Base-by-base conservation (phyloP, 345 rosid species). In the Moricandia moricandioides region DNA sequence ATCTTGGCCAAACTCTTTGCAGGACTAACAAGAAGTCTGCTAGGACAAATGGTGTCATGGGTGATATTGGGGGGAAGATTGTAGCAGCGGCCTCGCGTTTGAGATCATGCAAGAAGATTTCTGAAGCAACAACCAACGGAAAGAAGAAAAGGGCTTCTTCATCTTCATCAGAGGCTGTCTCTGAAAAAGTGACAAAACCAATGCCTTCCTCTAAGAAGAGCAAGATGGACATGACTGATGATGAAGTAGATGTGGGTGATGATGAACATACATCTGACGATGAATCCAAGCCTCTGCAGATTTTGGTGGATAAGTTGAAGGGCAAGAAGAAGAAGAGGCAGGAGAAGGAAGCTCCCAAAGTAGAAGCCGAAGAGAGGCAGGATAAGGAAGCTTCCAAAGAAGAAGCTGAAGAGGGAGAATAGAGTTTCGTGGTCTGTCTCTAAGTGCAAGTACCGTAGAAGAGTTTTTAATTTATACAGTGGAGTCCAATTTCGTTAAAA, bases 71-170 rank as follows among this genome's bases (percentile, higher is more conserved):
- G 0, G 78, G 73, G 0, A 78, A 78, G 70, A 62, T 67, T 7
- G 66, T 72, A 13, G 74, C 78, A 14, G 74, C 78, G 0, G 81
- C 81, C 3, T 62, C 81, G 8, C 78, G 78, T 5, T 55, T 73
- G 54, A 12, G 17, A 35, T 12, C 62, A 27, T 12, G 17, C 35
- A 57, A 12, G 8, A 57, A 57, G 35, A 57, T 57, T 13, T 6
- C 17, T 27, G 35, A 57, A 6, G 35, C 8, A 51, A 8, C 8
- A 27, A 57, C 34, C 34, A 57, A 57, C 34, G 34, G 35, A 30
- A 57, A 3, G 62, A 30, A 57, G 62, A 57, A 7, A 13, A 13
- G 35, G 35, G 35, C 62, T 57, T 57, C 62, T 57, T 57, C 35
- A 2, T 57, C 62, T 56, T 27, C 61, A 26, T 12, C 16, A 26